phyloP scores from a whole-genome alignment of 106 monocot genomes.

The Allium sativum region DNA sequence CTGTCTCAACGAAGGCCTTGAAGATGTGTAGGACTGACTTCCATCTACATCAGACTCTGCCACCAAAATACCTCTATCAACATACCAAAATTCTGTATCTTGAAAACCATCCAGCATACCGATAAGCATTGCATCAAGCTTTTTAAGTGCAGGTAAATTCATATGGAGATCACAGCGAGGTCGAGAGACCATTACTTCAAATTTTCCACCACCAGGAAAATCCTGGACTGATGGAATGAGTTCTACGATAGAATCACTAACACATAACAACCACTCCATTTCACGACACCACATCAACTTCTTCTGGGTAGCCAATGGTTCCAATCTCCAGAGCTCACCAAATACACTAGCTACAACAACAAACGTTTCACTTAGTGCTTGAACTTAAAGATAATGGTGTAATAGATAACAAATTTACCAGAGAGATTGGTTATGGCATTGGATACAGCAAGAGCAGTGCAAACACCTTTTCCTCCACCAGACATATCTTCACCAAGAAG shows the following conservation, averaged over 20 bases:
- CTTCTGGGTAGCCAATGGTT: slow-evolving; percentile 69
- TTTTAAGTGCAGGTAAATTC: slow-evolving; percentile 91
- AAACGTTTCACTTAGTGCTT: not conserved
- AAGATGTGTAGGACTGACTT: slow-evolving; percentile 19
- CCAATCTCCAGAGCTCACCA: slow-evolving; percentile 86
- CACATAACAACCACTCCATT: slow-evolving; percentile 89
- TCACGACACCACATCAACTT: slow-evolving; percentile 90
- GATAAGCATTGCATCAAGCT: slow-evolving; percentile 83
- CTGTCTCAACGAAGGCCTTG: slow-evolving; percentile 53
- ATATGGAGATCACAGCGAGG: slow-evolving; percentile 70
- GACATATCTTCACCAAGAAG: slow-evolving; percentile 97
- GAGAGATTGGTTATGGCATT: slow-evolving; percentile 98
- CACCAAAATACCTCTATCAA: slow-evolving; percentile 67
- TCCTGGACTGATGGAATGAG: slow-evolving; percentile 77
- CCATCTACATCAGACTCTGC: slow-evolving; percentile 48
- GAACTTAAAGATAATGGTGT: not conserved
- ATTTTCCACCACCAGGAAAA: slow-evolving; percentile 81
- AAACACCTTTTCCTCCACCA: slow-evolving; percentile 88
- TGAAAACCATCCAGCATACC: slow-evolving; percentile 74
- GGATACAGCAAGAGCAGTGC: slow-evolving; percentile 90
- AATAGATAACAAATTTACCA: slow-evolving; percentile 23
- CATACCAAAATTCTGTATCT: slow-evolving; percentile 88
- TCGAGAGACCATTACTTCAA: slow-evolving; percentile 82
- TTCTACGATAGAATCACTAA: slow-evolving; percentile 87
- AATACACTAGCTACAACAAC: slow-evolving; percentile 69